Evolutionary conservation across 2,329 filamentous ascomycete genomes (phyloP).

Genomic region (Fusarium praegraminearum): DNA sequence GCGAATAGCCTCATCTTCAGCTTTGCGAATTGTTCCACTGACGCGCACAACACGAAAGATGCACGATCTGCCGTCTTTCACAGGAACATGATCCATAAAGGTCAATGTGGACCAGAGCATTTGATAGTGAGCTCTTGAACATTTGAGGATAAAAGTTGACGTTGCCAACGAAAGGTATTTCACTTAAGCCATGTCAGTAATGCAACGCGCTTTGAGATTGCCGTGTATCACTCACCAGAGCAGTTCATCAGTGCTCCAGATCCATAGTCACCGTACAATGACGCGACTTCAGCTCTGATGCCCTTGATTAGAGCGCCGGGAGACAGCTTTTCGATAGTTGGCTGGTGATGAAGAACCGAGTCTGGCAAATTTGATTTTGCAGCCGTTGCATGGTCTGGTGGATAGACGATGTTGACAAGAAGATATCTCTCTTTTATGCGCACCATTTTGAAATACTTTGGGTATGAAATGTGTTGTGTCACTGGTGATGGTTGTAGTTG

Average conservation of each 20-base stretch:
- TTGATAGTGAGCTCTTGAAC: slow-evolving; percentile 83
- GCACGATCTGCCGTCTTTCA: slow-evolving; percentile 71
- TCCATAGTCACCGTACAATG: slow-evolving; percentile 90
- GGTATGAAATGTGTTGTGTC: background rate
- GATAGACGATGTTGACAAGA: slow-evolving; percentile 93
- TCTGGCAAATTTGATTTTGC: slow-evolving; percentile 60
- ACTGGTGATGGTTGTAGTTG: background rate
- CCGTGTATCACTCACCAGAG: slow-evolving; percentile 64
- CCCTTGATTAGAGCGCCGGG: slow-evolving; percentile 73
- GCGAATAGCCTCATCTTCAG: slow-evolving; percentile 88
- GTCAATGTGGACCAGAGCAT: slow-evolving; percentile 92
- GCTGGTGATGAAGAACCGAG: slow-evolving; percentile 81
- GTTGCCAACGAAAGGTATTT: slow-evolving; percentile 95
- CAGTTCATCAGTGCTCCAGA: slow-evolving; percentile 78
- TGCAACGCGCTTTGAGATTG: background rate
- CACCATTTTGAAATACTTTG: slow-evolving; percentile 72
- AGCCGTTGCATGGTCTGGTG: slow-evolving; percentile 62
- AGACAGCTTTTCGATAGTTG: slow-evolving; percentile 79
- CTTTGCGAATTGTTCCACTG: slow-evolving; percentile 92
- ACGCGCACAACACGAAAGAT: slow-evolving; percentile 88
- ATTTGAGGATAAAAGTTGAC: slow-evolving; percentile 90
- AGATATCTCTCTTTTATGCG: slow-evolving; percentile 96
- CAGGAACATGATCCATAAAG: slow-evolving; percentile 78
- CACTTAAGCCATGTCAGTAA: slow-evolving; percentile 62
- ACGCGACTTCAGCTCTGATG: slow-evolving; percentile 76